Evolutionary conservation across 2,329 filamentous ascomycete species (phyloP).

Genomic region (Penicillium sp.): DNA sequence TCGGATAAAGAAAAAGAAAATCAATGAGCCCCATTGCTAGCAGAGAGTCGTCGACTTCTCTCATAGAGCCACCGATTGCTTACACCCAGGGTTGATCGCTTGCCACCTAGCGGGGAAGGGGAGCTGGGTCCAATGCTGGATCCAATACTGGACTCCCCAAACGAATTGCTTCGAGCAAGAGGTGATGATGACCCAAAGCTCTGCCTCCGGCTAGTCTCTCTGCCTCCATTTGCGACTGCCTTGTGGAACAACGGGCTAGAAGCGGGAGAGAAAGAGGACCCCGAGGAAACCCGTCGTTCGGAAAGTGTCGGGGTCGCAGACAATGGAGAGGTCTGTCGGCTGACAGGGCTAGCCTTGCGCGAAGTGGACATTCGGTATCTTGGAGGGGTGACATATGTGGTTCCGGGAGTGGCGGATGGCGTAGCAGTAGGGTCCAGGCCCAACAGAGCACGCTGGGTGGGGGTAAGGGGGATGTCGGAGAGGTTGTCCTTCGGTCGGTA

Average conservation of each 20-base stretch:
- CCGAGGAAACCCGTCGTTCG: slow-evolving; percentile 33
- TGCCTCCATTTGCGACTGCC: slow-evolving; percentile 49
- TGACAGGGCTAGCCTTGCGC: slow-evolving; percentile 41
- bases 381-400: slow-evolving; percentile 77
- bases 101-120: slow-evolving; percentile 62
- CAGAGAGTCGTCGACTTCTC: slow-evolving; percentile 53
- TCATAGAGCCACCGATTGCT: slow-evolving; percentile 97
- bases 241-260: slow-evolving; percentile 64
- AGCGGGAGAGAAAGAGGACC: slow-evolving; percentile 52
- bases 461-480: slow-evolving; percentile 83
- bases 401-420: slow-evolving; percentile 60
- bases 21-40: slow-evolving; percentile 36
- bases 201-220: slow-evolving; percentile 47
- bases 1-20: slow-evolving; percentile 10
- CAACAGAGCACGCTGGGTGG: slow-evolving; percentile 78
- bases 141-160: slow-evolving; percentile 43
- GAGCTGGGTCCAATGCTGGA: slow-evolving; percentile 51
- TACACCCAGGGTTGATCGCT: slow-evolving; percentile 68
- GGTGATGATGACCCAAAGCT: slow-evolving; percentile 49
- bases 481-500: slow-evolving; percentile 69
- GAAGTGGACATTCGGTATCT: slow-evolving; percentile 72
- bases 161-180: slow-evolving; percentile 35
- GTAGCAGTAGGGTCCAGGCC: slow-evolving; percentile 68
- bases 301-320: slow-evolving; percentile 35
- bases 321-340: slow-evolving; percentile 36